Conservation (phyloP, 495 filamentous ascomycete genomes). For the Podospora didyma region DNA sequence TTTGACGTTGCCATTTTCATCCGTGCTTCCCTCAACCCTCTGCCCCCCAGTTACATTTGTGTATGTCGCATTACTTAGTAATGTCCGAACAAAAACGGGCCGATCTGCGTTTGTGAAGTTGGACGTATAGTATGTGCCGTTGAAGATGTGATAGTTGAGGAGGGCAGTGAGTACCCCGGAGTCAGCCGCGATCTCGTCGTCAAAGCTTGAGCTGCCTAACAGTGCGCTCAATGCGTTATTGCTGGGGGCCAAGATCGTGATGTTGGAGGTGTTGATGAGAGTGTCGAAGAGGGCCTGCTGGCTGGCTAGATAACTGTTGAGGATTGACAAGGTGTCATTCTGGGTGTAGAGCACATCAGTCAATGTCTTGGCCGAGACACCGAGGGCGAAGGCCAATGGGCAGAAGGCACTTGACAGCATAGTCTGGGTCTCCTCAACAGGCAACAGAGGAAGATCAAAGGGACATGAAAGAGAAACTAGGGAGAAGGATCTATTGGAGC, state of each 20-base stretch:
- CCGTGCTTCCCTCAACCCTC: slow-evolving; percentile 25
- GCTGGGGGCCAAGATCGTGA: slow-evolving; percentile 63
- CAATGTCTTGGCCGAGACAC: slow-evolving; percentile 29
- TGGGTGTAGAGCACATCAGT: slow-evolving; percentile 33
- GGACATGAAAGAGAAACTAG: neutral
- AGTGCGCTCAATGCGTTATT: slow-evolving; percentile 53
- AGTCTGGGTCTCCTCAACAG: neutral
- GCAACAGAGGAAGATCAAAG: neutral
- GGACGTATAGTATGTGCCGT: slow-evolving; percentile 45
- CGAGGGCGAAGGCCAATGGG: slow-evolving; percentile 19
- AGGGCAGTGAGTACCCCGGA: slow-evolving; percentile 43
- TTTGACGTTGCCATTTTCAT: slow-evolving; percentile 31
- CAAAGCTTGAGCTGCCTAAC: slow-evolving; percentile 25
- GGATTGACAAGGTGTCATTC: slow-evolving; percentile 36
- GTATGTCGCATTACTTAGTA: slow-evolving; percentile 48
- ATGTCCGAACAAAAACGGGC: slow-evolving; percentile 49
- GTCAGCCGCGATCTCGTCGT: slow-evolving; percentile 26
- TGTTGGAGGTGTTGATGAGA: slow-evolving; percentile 43
- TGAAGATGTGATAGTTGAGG: slow-evolving; percentile 62
- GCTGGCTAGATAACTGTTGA: slow-evolving; percentile 40
- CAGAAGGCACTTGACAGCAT: slow-evolving; percentile 33
- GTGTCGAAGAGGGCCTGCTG: slow-evolving; percentile 35
- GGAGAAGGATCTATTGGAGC: too few species aligned
- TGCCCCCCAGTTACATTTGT: slow-evolving; percentile 43
- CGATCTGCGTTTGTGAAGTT: slow-evolving; percentile 28